Evolutionary conservation across 495 filamentous ascomycete genomes (phyloP), one percentile per base, ranked within the genome.

Genomic region (Penicillium parvum): DNA sequence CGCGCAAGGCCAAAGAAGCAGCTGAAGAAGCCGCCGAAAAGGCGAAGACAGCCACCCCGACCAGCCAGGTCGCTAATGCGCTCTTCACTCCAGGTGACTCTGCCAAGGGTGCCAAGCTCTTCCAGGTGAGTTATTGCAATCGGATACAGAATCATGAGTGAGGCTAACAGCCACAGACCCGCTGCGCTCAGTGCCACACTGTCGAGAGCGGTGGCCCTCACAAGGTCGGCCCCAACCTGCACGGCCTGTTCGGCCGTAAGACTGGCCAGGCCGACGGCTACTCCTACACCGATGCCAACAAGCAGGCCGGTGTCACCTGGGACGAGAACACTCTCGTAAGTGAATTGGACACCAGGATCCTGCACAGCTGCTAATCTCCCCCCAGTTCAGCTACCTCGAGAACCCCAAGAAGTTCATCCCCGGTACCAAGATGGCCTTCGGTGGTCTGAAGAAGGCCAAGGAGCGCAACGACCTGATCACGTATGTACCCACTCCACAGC

Each of bases 341-440:
- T 70, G 11, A 7, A 28, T 18, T 3, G 12, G n/a, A 32, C 9
- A 12, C 10, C 19, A 11, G 7, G 6, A 9, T 5, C 22, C n/a
- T 22, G 32, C 61, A 60, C 47, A 60, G 32, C 38, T 22, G 21
- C 2, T 18, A n/a, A n/a, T 20, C 33, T 14, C 21, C 20, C 7
- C 53, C 36, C 53, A 88, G 86, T 91, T 88, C 65, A 73, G 81
- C 48, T 91, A 91, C 77, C 83, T 91, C 60, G 86, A 91, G 74
- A 91, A 91, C 77, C 86, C 86, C 55, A 91, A 91, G 77, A 91
- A 91, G 72, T 91, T 82, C 82, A 97, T 99, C 50, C 94, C 92
- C 58, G 92, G 92, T 55, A 99, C 92, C 71, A 99, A 99, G 88
- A 99, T 99, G 92, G 92, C 92, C 61, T 99, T 99, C 69, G 92